Conservation (phyloP, 148 eudicot species). For the Limonium bicolor region DNA sequence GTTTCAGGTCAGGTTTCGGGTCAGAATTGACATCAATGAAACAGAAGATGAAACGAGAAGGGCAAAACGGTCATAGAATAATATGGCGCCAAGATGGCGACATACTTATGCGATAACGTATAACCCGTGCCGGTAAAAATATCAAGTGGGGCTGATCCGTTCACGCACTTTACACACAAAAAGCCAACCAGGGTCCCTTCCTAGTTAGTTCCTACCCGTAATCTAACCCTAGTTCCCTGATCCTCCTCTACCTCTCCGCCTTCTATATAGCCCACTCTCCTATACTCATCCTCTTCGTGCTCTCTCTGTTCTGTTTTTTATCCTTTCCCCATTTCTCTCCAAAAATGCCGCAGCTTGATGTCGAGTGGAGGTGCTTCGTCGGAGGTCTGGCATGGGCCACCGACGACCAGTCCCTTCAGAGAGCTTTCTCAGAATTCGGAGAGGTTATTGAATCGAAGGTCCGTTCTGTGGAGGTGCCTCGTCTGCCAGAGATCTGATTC, state of each 20-base stretch:
- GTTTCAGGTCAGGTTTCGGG: too few relatives aligned
- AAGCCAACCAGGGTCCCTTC: too few relatives aligned
- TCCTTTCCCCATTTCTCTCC: too few relatives aligned
- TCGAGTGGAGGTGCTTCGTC: constrained; percentile 6
- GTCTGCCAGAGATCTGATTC: constrained; percentile 10
- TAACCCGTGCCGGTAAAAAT: too few relatives aligned
- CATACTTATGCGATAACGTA: too few relatives aligned
- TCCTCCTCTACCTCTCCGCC: not conserved
- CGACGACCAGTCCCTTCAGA: constrained; percentile 4
- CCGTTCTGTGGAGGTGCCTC: constrained; percentile 32
- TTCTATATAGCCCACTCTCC: constrained; percentile 3
- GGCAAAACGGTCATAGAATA: too few relatives aligned
- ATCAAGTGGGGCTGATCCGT: too few relatives aligned
- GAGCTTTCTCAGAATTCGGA: constrained; percentile 1
- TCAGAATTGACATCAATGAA: too few relatives aligned
- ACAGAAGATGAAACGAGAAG: too few relatives aligned
- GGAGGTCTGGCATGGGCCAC: constrained; percentile 7
- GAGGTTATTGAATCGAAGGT: constrained; percentile 24
- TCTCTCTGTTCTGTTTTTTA: not conserved
- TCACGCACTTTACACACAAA: too few relatives aligned
- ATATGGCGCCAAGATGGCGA: too few relatives aligned
- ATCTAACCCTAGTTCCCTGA: constrained; percentile 1
- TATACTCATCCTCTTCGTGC: constrained; percentile 5
- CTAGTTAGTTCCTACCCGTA: not conserved
- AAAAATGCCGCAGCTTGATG: constrained; percentile 1